Base-by-base conservation (phyloP, 495 filamentous ascomycete species). In the Saxophila tyrrhenica region DNA sequence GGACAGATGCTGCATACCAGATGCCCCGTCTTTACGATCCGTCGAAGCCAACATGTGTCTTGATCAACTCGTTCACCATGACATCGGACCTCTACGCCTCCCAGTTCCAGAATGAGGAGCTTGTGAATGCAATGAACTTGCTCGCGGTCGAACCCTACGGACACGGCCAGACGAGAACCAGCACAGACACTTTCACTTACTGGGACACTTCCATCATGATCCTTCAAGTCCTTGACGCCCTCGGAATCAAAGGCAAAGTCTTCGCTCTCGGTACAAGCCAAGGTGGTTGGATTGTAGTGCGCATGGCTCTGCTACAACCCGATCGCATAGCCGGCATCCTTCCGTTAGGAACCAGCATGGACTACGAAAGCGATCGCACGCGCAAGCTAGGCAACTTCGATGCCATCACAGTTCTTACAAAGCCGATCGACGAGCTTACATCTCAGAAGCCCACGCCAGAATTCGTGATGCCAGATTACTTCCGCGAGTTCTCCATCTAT, bases 231-330 rank as follows among this genome's bases (percentile, higher is more conserved):
- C 52, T 77, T 69, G 71, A 78, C 17, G 68, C 66, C 3, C 59
- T 84, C 15, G 67, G 71, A 0, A 69, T 84, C 50, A 55, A 73
- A 17, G 45, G 45, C 45, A 74, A 75, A 60, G 76, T 74, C 13
- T 82, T 78, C 54, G 71, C 70, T 0, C 60, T 82, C 5, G 79
- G 81, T 3, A 80, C 78, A 0, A 78, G 75, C 54, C 80, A 84
- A 60, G 81, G 81, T 1, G 79, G 78, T 0, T 84, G 77, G 77
- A 73, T 84, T 10, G 73, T 72, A 0, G 69, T 72, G 3, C 63
- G 75, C 43, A 83, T 84, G 79, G 79, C 77, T 0, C 50, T 83
- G 29, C 57, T 82, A 1, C 55, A 9, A 15, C 19, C 43, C 10
- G 8, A 39, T 19, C 48, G 76, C 74, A 78, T 83, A 47, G 50